These are phyloP conservation scores for Stephania yunnanensis DNA, from an alignment of 164 flowering plant species.

Conservation along the genomic window DNA sequence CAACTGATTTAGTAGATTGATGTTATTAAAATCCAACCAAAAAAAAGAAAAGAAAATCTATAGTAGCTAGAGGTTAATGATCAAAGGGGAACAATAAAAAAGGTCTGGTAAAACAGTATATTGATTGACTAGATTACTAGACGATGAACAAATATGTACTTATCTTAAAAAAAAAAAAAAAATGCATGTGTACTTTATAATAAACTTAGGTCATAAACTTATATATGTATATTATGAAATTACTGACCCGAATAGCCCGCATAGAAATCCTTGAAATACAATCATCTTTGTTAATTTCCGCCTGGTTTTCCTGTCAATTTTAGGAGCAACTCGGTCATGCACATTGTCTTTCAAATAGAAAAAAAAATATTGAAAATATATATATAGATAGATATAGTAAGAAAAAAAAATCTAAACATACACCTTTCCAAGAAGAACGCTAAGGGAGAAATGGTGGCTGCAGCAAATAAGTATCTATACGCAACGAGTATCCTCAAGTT, in stretches of 20 bases:
- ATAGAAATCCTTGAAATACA: constrained; percentile 38
- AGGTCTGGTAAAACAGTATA: neutral
- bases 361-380: neutral
- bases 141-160: no score
- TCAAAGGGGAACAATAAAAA: neutral
- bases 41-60: no score
- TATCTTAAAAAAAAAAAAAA: no score
- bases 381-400: neutral
- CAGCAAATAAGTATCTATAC: constrained; percentile 52
- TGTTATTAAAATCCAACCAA: no score
- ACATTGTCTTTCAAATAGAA: neutral
- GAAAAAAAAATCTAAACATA: neutral
- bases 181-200: no score
- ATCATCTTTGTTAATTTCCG: constrained; percentile 48
- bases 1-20: no score
- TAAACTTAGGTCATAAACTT: no score
- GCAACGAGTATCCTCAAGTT: constrained; percentile 43
- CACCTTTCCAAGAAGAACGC: constrained; percentile 61
- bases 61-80: neutral
- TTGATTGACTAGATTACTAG: no score
- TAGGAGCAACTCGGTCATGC: neutral
- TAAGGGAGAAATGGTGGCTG: constrained; percentile 45
- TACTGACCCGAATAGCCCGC: constrained; percentile 62
- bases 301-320: constrained; percentile 38
- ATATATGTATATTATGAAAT: no score